Conservation (phyloP, 345 rosid genomes). For the Lagerstroemia speciosa region DNA sequence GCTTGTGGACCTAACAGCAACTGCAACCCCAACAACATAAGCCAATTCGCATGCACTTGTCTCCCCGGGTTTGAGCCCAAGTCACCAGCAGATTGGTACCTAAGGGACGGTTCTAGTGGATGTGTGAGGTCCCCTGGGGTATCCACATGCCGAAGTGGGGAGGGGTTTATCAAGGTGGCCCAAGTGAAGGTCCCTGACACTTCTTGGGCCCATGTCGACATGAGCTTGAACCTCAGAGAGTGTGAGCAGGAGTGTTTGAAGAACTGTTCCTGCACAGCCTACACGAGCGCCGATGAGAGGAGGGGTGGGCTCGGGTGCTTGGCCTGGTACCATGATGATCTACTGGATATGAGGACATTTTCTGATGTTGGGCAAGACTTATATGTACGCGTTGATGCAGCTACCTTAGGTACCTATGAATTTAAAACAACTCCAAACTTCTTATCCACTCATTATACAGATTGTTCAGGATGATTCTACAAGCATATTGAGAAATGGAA, state of each 20-base stretch:
- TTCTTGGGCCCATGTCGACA: neutral
- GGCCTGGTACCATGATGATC: slow-evolving; percentile 20
- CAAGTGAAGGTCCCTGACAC: too few relatives aligned
- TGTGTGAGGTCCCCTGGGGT: slow-evolving; percentile 28
- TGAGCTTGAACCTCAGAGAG: slow-evolving; percentile 2
- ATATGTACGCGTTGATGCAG: slow-evolving; percentile 8
- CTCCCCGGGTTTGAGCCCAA: slow-evolving; percentile 64
- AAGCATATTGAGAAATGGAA: too few relatives aligned
- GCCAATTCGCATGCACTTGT: slow-evolving; percentile 37
- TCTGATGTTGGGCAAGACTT: slow-evolving; percentile 1
- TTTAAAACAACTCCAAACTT: neutral
- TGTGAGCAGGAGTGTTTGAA: slow-evolving; percentile 1
- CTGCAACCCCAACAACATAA: slow-evolving; percentile 4
- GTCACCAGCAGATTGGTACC: slow-evolving; percentile 28
- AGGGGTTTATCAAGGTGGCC: slow-evolving; percentile 40
- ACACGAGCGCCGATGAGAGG: neutral
- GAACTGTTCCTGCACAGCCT: slow-evolving; percentile 22
- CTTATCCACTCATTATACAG: too few relatives aligned
- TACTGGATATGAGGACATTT: neutral
- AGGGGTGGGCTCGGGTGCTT: slow-evolving; percentile 20
- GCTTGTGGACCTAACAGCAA: slow-evolving; percentile 43
- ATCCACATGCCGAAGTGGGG: slow-evolving; percentile 21
- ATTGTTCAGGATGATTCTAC: neutral
- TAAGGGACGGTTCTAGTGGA: slow-evolving; percentile 40
- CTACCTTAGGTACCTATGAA: slow-evolving; percentile 1